A percentile compares a stretch with the other conserved stretches of the same genome.
phyloP scores from a whole-genome alignment of 202 grass and related monocot genomes.

The Cymbopogon flexuosus region DNA sequence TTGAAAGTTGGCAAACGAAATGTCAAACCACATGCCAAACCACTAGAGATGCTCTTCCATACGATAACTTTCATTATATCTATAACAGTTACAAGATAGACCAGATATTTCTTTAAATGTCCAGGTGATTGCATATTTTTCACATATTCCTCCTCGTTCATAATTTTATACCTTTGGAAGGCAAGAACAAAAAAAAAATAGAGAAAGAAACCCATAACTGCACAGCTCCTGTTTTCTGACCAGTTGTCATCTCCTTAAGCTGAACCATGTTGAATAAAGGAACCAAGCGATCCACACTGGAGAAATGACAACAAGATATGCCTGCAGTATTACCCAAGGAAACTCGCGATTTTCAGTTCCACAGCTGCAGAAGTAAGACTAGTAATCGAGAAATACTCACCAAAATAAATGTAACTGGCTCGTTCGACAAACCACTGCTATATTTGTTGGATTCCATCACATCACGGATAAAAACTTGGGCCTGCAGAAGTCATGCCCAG shows the following conservation, averaged over 20 bases:
- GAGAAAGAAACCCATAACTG: background rate
- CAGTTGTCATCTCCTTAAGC: conserved; percentile 21
- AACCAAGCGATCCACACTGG: conserved; percentile 41
- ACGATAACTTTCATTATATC: background rate
- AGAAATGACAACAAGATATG: conserved; percentile 32
- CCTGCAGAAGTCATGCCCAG: conserved; percentile 26
- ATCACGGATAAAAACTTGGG: conserved; percentile 30
- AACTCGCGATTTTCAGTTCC: background rate
- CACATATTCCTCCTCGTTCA: background rate
- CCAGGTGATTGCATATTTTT: background rate
- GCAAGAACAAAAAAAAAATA: background rate
- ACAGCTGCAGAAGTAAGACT: background rate
- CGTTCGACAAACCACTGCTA: conserved; percentile 34
- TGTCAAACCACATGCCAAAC: too few species aligned
- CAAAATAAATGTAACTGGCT: conserved; percentile 39
- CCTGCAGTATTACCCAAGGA: conserved; percentile 35
- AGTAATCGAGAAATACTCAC: conserved; percentile 14
- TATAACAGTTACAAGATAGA: background rate
- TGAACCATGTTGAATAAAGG: conserved; percentile 27
- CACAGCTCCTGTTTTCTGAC: background rate
- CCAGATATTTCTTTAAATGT: background rate
- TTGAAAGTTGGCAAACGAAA: too few species aligned
- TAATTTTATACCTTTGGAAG: background rate
- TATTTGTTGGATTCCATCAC: conserved; percentile 40
- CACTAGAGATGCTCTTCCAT: background rate